Base-by-base conservation (phyloP, 1,139 yeast genomes). In the Candida smagusa region DNA sequence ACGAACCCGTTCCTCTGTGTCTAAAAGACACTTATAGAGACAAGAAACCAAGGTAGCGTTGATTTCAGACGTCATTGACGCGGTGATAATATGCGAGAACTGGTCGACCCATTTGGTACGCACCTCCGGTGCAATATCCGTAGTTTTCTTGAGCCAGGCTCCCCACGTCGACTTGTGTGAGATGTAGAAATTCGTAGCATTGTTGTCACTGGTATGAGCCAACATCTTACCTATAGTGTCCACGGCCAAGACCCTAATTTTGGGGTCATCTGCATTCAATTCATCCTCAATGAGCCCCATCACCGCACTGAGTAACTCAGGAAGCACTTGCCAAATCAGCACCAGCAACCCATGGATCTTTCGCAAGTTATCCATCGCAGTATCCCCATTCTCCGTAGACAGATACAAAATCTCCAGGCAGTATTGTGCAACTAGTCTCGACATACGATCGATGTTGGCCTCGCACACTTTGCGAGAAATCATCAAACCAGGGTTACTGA, bases 251-350 rank as follows among this genome's bases (percentile, higher is more conserved):
- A 69, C 58, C 44, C 97, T 72, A 22, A 85, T 68, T 12, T 68
- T 59, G 21, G 76, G 78, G 46, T 83, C 79, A 34, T 84, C 92
- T 0, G 92, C 84, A 45, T 77, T 80, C 36, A 90, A 63, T 46
- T 88, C 95, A 51, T 86, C 92, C 47, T 86, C 89, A 6, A 89
- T 66, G 41, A 87, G 75, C 0, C 95, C 94, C 70, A 87, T 76
- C 0, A 85, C 84, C 1, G 94, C 79, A 3, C 77, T 72, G 21
- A 88, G 63, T 23, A 87, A 63, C 30, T 84, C 92, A 0, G 97
- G 97, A 0, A 81, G 81, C 39, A 77, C 72, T 45, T 69, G 75
- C 96, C 96, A 90, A 4, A 89, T 66, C 45, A 83, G 83, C 6
- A 81, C 65, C 0, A 84, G 68, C 27, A 88, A 61, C 22, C 62